Evolutionary conservation across 2,329 filamentous ascomycete genomes (phyloP).

Genomic region (Lasiodiplodia hormozganensis): DNA sequence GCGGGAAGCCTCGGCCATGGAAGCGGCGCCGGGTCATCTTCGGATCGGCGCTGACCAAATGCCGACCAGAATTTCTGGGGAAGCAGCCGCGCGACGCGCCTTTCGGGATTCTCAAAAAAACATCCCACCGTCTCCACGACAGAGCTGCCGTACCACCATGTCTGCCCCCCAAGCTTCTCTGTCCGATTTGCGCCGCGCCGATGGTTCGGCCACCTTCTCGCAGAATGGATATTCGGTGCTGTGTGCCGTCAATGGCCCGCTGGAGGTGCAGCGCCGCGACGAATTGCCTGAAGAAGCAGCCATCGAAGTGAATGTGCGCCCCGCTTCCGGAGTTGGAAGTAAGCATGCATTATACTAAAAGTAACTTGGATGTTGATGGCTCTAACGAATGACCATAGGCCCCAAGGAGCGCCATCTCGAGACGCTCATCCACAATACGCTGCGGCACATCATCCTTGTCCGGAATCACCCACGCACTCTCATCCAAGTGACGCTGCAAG

Average conservation of each 20-base stretch:
- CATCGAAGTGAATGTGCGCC: slow-evolving; percentile 88
- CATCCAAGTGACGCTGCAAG: slow-evolving; percentile 82
- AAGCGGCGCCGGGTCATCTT: slow-evolving; percentile 3
- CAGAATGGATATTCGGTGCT: slow-evolving; percentile 80
- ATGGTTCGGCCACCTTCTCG: slow-evolving; percentile 81
- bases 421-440: slow-evolving; percentile 72
- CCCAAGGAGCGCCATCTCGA: slow-evolving; percentile 75
- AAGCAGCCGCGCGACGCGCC: slow-evolving; percentile 7
- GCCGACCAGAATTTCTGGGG: slow-evolving; percentile 27
- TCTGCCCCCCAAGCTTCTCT: slow-evolving; percentile 40
- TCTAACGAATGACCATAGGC: slow-evolving; percentile 38
- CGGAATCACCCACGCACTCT: slow-evolving; percentile 78
- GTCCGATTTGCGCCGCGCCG: slow-evolving; percentile 68
- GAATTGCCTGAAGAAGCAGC: slow-evolving; percentile 90
- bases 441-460: slow-evolving; percentile 76
- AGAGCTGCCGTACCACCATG: slow-evolving; percentile 13
- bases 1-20: slow-evolving; percentile 18
- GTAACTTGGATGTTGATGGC: not conserved
- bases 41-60: slow-evolving; percentile 21
- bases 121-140: not conserved
- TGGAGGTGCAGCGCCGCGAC: slow-evolving; percentile 87
- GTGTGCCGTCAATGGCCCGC: slow-evolving; percentile 87
- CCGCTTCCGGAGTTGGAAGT: slow-evolving; percentile 84
- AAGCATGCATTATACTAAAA: slow-evolving; percentile 37
- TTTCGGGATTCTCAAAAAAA: slow-evolving; percentile 16